These are phyloP conservation scores for Calocybe cyanea DNA, from an alignment of 768 basidiomycete species.

Conservation along the genomic window DNA sequence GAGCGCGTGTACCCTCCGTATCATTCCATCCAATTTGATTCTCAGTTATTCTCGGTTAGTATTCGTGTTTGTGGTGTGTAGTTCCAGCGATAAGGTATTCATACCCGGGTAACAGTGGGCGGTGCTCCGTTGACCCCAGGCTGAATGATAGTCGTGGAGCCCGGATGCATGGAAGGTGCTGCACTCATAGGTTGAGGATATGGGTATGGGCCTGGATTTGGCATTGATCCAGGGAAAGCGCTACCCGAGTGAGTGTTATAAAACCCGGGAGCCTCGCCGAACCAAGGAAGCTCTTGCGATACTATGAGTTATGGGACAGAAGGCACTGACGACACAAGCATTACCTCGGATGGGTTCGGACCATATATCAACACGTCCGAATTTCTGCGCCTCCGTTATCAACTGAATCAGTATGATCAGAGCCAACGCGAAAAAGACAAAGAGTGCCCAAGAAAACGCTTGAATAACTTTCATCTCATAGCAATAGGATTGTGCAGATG, in stretches of 20 bases:
- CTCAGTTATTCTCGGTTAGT: neutral
- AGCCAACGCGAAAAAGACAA: constrained; percentile 43
- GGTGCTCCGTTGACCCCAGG: constrained; percentile 59
- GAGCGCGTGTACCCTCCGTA: neutral
- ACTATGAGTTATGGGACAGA: neutral
- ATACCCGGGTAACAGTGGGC: constrained; percentile 56
- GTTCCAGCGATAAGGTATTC: constrained; percentile 28
- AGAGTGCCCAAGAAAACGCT: constrained; percentile 75
- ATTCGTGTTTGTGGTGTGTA: neutral
- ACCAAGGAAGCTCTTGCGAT: constrained; percentile 71
- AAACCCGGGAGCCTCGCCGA: constrained; percentile 66
- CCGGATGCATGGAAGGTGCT: constrained; percentile 34
- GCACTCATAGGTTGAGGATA: constrained; percentile 37
- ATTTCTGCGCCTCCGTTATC: constrained; percentile 48
- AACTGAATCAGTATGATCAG: constrained; percentile 56
- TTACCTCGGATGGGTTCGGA: constrained; percentile 51
- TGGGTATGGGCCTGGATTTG: constrained; percentile 20
- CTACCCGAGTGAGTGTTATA: constrained; percentile 35
- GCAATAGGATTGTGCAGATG: constrained; percentile 54
- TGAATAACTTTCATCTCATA: constrained; percentile 79
- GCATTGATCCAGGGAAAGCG: constrained; percentile 21
- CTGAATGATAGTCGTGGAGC: constrained; percentile 66
- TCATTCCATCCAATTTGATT: neutral
- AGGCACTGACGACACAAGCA: constrained; percentile 1
- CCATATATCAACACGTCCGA: constrained; percentile 56